phyloP scores from a whole-genome alignment of 176 grass and related monocot species.

The Urochloa ruziziensis region DNA sequence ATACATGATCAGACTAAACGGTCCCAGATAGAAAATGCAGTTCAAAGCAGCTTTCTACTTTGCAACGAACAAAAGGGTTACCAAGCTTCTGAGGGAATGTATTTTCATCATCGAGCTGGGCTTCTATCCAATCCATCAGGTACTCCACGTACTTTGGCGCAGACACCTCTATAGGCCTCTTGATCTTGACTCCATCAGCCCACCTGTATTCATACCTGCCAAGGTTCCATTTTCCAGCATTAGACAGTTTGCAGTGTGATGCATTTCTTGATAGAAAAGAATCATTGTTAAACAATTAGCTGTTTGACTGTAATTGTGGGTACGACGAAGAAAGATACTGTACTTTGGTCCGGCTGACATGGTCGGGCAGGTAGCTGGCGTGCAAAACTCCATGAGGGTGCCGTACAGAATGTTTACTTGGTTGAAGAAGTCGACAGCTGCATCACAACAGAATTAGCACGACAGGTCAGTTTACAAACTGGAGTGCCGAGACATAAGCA shows the following conservation, averaged over 20 bases:
- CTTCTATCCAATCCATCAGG: slow-evolving; percentile 92
- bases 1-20: background rate
- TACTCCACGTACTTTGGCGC: slow-evolving; percentile 94
- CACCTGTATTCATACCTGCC: slow-evolving; percentile 88
- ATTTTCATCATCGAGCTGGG: slow-evolving; percentile 76
- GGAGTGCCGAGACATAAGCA: too few relatives aligned
- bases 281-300: background rate
- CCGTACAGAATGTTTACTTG: slow-evolving; percentile 87
- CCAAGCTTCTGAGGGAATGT: slow-evolving; percentile 92
- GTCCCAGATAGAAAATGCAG: background rate
- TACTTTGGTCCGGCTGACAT: slow-evolving; percentile 97
- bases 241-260: background rate
- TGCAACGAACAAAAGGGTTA: background rate
- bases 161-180: slow-evolving; percentile 79
- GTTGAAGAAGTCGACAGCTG: slow-evolving; percentile 98
- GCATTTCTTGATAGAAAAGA: background rate
- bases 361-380: slow-evolving; percentile 71
- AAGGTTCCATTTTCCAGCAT: background rate
- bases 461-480: background rate
- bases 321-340: background rate
- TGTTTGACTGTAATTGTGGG: background rate
- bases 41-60: background rate
- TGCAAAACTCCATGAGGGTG: slow-evolving; percentile 93
- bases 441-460: slow-evolving; percentile 20
- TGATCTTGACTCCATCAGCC: slow-evolving; percentile 92